Conservation (phyloP, 192 early-diverging fungal genomes). For the Funneliformis geosporum region DNA sequence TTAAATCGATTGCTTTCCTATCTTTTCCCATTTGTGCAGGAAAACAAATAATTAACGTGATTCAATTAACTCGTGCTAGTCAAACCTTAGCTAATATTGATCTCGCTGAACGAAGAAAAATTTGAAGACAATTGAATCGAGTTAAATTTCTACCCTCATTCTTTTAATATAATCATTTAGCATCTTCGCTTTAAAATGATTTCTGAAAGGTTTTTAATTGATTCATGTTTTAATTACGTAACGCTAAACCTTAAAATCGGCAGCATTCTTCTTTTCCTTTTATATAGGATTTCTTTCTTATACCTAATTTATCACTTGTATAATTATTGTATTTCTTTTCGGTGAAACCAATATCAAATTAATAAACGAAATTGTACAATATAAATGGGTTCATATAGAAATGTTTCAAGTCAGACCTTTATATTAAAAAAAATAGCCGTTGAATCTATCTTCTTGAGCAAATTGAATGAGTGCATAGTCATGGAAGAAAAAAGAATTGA, state of each 20-base stretch:
- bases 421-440: background rate
- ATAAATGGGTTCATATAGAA: background rate
- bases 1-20: conserved; percentile 26
- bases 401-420: no score
- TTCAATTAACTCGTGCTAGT: conserved; percentile 90
- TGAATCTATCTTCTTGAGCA: background rate
- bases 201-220: no score
- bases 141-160: background rate
- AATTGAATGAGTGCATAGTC: background rate
- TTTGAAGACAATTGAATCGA: background rate
- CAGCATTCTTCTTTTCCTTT: background rate
- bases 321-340: background rate
- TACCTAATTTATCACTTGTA: background rate
- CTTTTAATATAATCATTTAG: background rate
- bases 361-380: background rate
- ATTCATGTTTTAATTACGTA: no score
- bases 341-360: background rate
- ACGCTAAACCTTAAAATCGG: background rate
- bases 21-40: conserved; percentile 75
- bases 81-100: conserved; percentile 75
- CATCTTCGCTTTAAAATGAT: no score
- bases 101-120: conserved; percentile 48
- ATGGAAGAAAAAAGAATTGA: background rate
- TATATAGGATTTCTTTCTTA: background rate
- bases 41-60: conserved; percentile 92